Percentiles rank a stretch among this genome's conserved stretches.
Conservation (phyloP, 176 grass and related monocot species). For the Poa annua region DNA sequence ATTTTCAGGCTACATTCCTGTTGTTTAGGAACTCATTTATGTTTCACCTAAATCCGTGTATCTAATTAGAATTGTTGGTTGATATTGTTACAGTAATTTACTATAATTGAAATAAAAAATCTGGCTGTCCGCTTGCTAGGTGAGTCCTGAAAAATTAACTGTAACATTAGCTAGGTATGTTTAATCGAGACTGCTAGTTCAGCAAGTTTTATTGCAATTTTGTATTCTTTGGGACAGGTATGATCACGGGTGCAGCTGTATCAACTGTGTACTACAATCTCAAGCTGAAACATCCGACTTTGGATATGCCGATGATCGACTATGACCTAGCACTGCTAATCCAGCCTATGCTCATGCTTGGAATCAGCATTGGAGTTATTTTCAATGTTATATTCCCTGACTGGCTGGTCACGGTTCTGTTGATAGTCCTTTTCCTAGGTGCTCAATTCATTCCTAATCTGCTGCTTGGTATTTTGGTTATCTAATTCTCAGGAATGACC, state of each 20-base stretch:
- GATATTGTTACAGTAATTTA: slow-evolving; percentile 16
- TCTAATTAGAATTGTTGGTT: slow-evolving; percentile 12
- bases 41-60: not conserved
- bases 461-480: not conserved
- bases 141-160: not conserved
- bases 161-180: not conserved
- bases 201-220: not conserved
- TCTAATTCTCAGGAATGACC: slow-evolving; percentile 19
- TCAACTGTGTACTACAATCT: slow-evolving; percentile 92
- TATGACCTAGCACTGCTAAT: slow-evolving; percentile 89
- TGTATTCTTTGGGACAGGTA: slow-evolving; percentile 56
- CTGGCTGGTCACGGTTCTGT: slow-evolving; percentile 90
- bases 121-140: not conserved
- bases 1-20: not conserved
- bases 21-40: slow-evolving; percentile 1
- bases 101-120: slow-evolving; percentile 27
- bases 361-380: slow-evolving; percentile 87
- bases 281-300: slow-evolving; percentile 80
- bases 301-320: slow-evolving; percentile 87
- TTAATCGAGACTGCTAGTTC: not conserved
- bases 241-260: slow-evolving; percentile 81
- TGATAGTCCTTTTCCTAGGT: slow-evolving; percentile 90
- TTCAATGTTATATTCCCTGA: slow-evolving; percentile 92
- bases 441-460: slow-evolving; percentile 12
- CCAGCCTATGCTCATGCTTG: slow-evolving; percentile 95